Base-by-base conservation (phyloP, 148 eudicot species). In the Vaccinium darrowii region DNA sequence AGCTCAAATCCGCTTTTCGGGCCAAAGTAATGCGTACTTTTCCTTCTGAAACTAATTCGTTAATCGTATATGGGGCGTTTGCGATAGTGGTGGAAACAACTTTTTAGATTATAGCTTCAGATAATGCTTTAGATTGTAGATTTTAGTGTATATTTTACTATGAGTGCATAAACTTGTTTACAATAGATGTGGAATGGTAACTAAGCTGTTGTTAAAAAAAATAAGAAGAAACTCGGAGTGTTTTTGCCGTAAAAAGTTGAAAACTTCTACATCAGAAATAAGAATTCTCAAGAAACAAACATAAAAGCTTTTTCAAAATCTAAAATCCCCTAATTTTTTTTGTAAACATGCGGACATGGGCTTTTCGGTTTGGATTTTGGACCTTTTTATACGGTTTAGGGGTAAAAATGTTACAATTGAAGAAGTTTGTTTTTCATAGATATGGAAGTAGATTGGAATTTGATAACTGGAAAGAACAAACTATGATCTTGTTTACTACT, bases 1-100 rank as follows among this genome's bases (percentile, higher is more conserved):
- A 93, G 57, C 94, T 96, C 84, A 96, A 96, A 84, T 86, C 95
- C 62, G 97, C 99, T 85, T 96, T 96, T 87, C 90, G 99, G 77
- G 88, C 94, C 83, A 96, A 92, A 89, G 99, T 94, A 92, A 23
- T 18, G 33, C 1, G 2, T 7, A 14, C 33, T 49, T 75, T 2
- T 69, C 4, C 36, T 33, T 62, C 73, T 50, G 50, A 7, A 8
- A 74, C 16, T 30, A 50, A 77, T 63, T 49, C 36, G 30, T 11
- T 2, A 13, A 5, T 25, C 3, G 0, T 71, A 75, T 7, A 21
- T 12, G 56, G 19, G 36, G 15, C 21, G 67, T 16, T 63, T 63
- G 27, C 13, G 27, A 21, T 5, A 16, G 63, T 58, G 1, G 63
- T 58, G 63, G 63, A 18, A 58, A 58, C 19, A 5, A 21, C 6